Conservation (phyloP, 106 monocot genomes). For the Cymbidium sinense region DNA sequence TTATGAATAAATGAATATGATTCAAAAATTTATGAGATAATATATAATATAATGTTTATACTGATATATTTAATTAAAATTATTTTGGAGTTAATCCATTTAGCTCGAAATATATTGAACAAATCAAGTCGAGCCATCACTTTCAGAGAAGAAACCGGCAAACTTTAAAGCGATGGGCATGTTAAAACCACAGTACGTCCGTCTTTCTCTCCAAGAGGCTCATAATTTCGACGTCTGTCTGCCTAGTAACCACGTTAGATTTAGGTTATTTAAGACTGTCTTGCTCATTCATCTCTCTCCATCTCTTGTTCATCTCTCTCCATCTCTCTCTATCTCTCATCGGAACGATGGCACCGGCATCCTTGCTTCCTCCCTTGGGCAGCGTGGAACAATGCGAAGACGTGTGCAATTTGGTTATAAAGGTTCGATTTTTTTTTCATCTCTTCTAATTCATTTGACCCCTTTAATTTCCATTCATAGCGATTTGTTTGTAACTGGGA, state of each 20-base stretch:
- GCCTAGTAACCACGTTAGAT: neutral
- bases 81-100: too few relatives aligned
- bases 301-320: neutral
- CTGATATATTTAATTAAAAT: too few relatives aligned
- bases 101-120: too few relatives aligned
- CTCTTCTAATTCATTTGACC: neutral
- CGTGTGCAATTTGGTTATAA: neutral
- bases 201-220: neutral
- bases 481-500: neutral
- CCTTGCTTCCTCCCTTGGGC: neutral
- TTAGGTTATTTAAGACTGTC: neutral
- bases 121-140: too few relatives aligned
- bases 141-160: too few relatives aligned
- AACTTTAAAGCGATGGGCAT: too few relatives aligned
- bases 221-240: neutral
- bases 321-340: neutral
- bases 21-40: too few relatives aligned
- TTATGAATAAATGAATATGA: too few relatives aligned
- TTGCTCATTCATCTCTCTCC: too few relatives aligned
- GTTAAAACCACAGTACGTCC: neutral
- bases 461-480: neutral
- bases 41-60: too few relatives aligned
- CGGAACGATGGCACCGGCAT: neutral
- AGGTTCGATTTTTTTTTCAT: neutral
- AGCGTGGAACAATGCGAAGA: neutral